Percentiles rank a stretch among this genome's conserved stretches.
Evolutionary conservation across 2,329 filamentous ascomycete species (phyloP).

Genomic region (Basipetospora chlamydospora): DNA sequence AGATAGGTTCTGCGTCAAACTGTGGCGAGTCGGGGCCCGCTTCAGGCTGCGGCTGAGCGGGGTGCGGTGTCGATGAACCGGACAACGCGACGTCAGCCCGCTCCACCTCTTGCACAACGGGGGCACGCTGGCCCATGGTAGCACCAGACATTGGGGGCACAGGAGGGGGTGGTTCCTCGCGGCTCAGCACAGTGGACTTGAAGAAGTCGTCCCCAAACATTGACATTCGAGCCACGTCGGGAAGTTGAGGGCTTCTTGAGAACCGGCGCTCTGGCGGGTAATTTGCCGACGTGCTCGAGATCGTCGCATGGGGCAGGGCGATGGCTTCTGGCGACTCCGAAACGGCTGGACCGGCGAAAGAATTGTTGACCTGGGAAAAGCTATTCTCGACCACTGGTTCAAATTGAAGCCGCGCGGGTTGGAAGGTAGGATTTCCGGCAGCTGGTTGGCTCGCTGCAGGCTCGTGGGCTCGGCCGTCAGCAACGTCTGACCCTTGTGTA

Average conservation of each 20-base stretch:
- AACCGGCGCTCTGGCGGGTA: slow-evolving; percentile 13
- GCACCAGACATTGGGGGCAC: slow-evolving; percentile 10
- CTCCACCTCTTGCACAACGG: no score
- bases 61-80: no score
- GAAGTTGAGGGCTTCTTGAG: slow-evolving; percentile 42
- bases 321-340: background rate
- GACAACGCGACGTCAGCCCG: no score
- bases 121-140: no score
- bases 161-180: slow-evolving; percentile 12
- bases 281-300: no score
- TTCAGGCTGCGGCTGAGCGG: no score
- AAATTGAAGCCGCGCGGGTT: slow-evolving; percentile 19
- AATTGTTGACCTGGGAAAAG: slow-evolving; percentile 1
- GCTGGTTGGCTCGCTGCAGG: no score
- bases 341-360: background rate
- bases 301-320: no score
- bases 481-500: no score
- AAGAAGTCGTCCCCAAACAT: slow-evolving; percentile 46
- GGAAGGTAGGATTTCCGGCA: background rate
- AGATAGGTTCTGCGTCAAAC: background rate
- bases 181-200: slow-evolving; percentile 16
- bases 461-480: no score
- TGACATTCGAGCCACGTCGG: slow-evolving; percentile 43
- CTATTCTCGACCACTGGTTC: slow-evolving; percentile 38
- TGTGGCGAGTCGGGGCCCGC: background rate